These are phyloP conservation scores for Colletotrichum tropicale DNA, from an alignment of 2,329 filamentous ascomycete genomes.

Conservation along the genomic window DNA sequence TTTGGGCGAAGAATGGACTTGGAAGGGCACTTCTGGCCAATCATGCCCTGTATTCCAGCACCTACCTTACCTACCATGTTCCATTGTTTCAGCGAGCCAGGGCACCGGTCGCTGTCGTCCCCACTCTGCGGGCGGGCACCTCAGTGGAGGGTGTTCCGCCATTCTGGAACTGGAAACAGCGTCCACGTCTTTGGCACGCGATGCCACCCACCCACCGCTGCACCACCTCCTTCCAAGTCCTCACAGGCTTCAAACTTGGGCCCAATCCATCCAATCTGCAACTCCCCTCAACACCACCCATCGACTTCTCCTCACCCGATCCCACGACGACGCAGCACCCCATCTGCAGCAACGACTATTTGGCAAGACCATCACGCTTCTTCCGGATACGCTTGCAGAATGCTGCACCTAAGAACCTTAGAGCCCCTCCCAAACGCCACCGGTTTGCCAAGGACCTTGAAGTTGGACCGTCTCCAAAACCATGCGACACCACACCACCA, in stretches of 20 bases:
- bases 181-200: background rate
- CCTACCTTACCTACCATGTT: background rate
- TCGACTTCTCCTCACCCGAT: background rate
- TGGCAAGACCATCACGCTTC: background rate
- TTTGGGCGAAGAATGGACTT: background rate
- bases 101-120: background rate
- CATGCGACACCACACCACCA: background rate
- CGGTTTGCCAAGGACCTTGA: background rate
- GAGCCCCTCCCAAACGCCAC: background rate
- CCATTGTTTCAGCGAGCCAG: background rate
- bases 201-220: background rate
- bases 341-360: background rate
- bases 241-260: background rate
- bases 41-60: background rate
- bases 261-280: background rate
- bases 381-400: background rate
- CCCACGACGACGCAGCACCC: background rate
- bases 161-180: background rate
- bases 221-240: background rate
- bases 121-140: background rate
- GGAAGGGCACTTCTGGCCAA: background rate
- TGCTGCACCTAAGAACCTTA: background rate
- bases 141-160: background rate
- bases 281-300: background rate
- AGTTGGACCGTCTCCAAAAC: background rate